These are phyloP conservation scores for Umbelopsis isabellina DNA, from an alignment of 192 early-diverging fungal species.

Conservation along the genomic window DNA sequence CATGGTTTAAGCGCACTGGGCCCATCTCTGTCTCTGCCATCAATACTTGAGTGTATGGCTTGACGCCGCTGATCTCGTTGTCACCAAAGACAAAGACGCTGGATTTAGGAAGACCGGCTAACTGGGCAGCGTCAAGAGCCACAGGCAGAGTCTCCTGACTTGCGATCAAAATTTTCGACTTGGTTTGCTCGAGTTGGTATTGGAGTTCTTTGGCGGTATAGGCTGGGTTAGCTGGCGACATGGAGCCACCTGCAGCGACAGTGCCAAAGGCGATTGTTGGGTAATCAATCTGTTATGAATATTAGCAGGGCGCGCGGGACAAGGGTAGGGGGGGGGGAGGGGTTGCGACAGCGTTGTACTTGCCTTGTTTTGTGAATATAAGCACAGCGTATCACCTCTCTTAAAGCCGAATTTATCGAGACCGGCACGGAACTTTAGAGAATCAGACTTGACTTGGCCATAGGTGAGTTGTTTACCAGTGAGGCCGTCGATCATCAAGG, in stretches of 20 bases:
- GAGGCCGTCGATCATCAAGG: conserved; percentile 46
- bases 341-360: conserved; percentile 17
- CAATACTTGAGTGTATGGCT: conserved; percentile 34
- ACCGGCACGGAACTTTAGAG: conserved; percentile 48
- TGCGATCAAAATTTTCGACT: conserved; percentile 68
- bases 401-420: conserved; percentile 58
- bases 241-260: conserved; percentile 66
- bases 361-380: conserved; percentile 70
- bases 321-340: too few relatives aligned
- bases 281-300: conserved; percentile 50
- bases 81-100: conserved; percentile 48
- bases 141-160: conserved; percentile 31
- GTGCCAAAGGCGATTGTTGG: conserved; percentile 65
- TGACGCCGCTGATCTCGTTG: conserved; percentile 30
- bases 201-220: conserved; percentile 77
- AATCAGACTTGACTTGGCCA: conserved; percentile 29
- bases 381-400: conserved; percentile 69
- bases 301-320: neutral
- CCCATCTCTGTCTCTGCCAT: conserved; percentile 5
- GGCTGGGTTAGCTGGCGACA: conserved; percentile 75
- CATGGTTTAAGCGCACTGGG: conserved; percentile 26
- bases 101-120: conserved; percentile 32
- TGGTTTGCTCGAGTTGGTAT: conserved; percentile 69
- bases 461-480: conserved; percentile 37
- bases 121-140: conserved; percentile 47